These are phyloP conservation scores for Blastobotrys raffinosifermentans DNA, from an alignment of 1,139 yeast species.

Conservation along the genomic window DNA sequence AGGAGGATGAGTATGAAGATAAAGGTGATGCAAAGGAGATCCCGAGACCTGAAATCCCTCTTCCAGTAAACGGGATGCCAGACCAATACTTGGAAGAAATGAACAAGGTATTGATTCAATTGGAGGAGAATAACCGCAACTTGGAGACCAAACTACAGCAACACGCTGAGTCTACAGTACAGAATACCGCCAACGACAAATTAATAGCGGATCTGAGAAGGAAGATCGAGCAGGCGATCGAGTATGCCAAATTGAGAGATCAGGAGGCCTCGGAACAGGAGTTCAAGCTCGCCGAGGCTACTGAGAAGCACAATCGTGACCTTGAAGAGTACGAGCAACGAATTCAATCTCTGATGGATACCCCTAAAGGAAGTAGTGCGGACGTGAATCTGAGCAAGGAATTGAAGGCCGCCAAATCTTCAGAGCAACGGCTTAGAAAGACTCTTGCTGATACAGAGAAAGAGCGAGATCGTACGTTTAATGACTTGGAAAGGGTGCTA, in stretches of 20 bases:
- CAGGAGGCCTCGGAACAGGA: slow-evolving; percentile 16
- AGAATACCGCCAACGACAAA: slow-evolving; percentile 5
- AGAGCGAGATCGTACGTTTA: background rate
- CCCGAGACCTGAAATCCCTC: no score
- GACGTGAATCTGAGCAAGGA: background rate
- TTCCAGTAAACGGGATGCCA: no score
- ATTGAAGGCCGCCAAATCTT: background rate
- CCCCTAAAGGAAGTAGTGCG: no score
- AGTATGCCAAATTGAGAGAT: slow-evolving; percentile 17
- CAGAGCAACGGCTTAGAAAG: background rate
- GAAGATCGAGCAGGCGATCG: slow-evolving; percentile 16
- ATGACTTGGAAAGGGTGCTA: background rate
- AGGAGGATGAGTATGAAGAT: slow-evolving; percentile 2
- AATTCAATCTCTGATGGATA: slow-evolving; percentile 2
- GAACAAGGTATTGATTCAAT: no score
- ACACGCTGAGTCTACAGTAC: slow-evolving; percentile 7
- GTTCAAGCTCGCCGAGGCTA: slow-evolving; percentile 14
- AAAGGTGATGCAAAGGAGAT: slow-evolving; percentile 1
- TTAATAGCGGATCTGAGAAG: slow-evolving; percentile 11
- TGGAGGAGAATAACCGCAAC: slow-evolving; percentile 9
- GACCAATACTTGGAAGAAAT: no score
- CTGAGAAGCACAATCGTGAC: slow-evolving; percentile 12
- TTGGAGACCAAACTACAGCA: slow-evolving; percentile 4
- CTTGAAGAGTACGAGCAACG: slow-evolving; percentile 11
- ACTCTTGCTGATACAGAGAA: background rate